phyloP scores from a whole-genome alignment of 2,329 filamentous ascomycete genomes.

The Emericellopsis atlantica region DNA sequence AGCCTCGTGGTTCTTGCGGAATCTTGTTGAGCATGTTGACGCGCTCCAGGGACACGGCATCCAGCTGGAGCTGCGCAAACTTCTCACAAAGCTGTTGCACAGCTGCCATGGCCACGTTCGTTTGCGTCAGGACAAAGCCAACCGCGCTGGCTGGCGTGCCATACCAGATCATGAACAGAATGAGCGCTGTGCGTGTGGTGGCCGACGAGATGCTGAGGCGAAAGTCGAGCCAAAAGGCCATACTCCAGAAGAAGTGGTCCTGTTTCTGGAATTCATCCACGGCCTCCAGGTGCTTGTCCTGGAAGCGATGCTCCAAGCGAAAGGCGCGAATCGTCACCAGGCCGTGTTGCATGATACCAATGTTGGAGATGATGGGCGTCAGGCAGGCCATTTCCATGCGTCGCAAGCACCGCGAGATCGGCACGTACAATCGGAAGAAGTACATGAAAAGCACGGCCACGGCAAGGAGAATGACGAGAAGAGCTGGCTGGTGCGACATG shows the following conservation, averaged over 20 bases:
- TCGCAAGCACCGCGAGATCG: conserved; percentile 70
- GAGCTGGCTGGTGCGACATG: conserved; percentile 62
- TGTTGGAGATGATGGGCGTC: conserved; percentile 83
- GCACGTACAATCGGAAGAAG: conserved; percentile 67
- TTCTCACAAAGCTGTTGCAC: conserved; percentile 53
- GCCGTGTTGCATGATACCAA: conserved; percentile 75
- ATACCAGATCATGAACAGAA: conserved; percentile 61
- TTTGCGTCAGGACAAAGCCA: conserved; percentile 64
- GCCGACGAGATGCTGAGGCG: conserved; percentile 54
- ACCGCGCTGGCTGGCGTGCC: conserved; percentile 67
- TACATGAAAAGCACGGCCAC: conserved; percentile 58
- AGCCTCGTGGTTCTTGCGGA: conserved; percentile 59
- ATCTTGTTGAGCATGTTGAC: conserved; percentile 72
- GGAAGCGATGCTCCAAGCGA: conserved; percentile 65
- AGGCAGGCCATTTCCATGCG: conserved; percentile 83
- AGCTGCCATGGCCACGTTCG: conserved; percentile 19
- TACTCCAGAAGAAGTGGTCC: conserved; percentile 90
- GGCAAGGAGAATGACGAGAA: conserved; percentile 57
- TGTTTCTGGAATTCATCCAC: conserved; percentile 87
- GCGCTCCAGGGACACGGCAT: conserved; percentile 82
- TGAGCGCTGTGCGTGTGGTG: conserved; percentile 59
- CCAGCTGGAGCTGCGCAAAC: conserved; percentile 80
- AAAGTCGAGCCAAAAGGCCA: conserved; percentile 75
- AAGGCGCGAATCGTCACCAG: conserved; percentile 81
- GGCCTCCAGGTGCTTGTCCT: conserved; percentile 64